Percentiles rank a stretch among this genome's conserved stretches.
Conservation (phyloP, 306 rosid species). For the Citrullus mucosospermus region DNA sequence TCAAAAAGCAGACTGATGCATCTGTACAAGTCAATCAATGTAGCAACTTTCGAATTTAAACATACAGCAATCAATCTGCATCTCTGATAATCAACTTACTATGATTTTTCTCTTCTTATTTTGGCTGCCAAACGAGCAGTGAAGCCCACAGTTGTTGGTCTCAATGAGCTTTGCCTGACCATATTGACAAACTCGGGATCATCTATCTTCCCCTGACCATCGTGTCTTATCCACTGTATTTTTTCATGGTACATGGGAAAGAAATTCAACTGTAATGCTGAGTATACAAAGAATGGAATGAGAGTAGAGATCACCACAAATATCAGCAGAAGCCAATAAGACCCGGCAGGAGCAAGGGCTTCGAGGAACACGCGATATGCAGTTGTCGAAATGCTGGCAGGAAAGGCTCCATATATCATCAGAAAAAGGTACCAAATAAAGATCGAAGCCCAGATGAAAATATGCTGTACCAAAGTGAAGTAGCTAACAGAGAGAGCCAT, state of each 20-base stretch:
- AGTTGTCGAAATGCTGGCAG: conserved; percentile 32
- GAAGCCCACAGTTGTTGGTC: conserved; percentile 46
- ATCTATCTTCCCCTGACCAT: conserved; percentile 45
- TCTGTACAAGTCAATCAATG: conserved; percentile 1
- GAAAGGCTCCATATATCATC: conserved; percentile 49
- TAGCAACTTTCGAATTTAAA: neutral
- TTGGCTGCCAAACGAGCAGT: conserved; percentile 71
- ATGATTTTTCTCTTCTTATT: conserved; percentile 16
- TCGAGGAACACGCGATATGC: conserved; percentile 63
- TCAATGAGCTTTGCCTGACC: conserved; percentile 58
- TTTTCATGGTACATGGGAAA: conserved; percentile 72
- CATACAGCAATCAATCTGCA: neutral
- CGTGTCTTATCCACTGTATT: conserved; percentile 65
- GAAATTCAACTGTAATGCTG: conserved; percentile 71
- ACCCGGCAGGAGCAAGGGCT: conserved; percentile 64
- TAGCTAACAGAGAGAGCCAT: conserved; percentile 70
- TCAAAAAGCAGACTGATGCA: neutral
- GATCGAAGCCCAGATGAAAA: conserved; percentile 78
- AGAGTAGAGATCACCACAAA: conserved; percentile 63
- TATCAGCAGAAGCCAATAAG: conserved; percentile 55
- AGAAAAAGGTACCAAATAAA: conserved; percentile 74
- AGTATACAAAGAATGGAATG: conserved; percentile 55
- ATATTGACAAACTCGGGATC: conserved; percentile 49
- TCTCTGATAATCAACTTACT: conserved; percentile 2
- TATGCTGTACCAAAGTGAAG: conserved; percentile 86